Evolutionary conservation across 73 alveolate species (phyloP), one percentile per base, ranked within the genome.

Genomic region (Paramecium bursaria): DNA sequence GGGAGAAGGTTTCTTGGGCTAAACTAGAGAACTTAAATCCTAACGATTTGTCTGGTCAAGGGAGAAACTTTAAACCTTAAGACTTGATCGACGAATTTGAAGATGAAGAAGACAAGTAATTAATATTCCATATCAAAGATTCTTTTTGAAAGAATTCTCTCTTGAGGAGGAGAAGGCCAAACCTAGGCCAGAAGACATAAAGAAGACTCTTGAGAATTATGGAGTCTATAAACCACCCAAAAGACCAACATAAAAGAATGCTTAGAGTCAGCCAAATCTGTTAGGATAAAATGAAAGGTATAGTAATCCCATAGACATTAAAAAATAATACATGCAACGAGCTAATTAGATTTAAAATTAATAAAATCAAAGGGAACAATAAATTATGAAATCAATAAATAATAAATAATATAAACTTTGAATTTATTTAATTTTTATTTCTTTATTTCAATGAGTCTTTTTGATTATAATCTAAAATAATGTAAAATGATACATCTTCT

Each of bases 1-100:
- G 82, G 27, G 82, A 67, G 25, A 67, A 67, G 50, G 55, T 67
- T 0, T 67, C 82, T 10, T 67, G 82, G 82, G 82, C 82, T 39
- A 67, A 67, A 39, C 23, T 67, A 15, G 82, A 67, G 46, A 67
- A 67, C 44, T 67, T 67, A 19, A 67, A 67, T 67, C 82, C 82
- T 0, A 67, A 67, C 35, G 82, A 67, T 42, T 67, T 67, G 44
- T 25, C 50, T 35, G 82, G 82, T 67, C 82, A 67, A 39, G 82
- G 82, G 1, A 67, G 55, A 67, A 42, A 33, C 21, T 67, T 67
- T 17, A 67, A 67, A 44, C 82, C 82, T 67, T 17, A 67, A 39
- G 82, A 67, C 11, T 42, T 67, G 54, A 67, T 67, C 10, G 82
- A 67, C 44, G 82, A 67, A 67, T 35, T 67, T 35, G 82, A 67